Percentiles rank a stretch among this genome's conserved stretches.
phyloP scores from a whole-genome alignment of 495 filamentous ascomycete genomes.

The Tuber aestivum region DNA sequence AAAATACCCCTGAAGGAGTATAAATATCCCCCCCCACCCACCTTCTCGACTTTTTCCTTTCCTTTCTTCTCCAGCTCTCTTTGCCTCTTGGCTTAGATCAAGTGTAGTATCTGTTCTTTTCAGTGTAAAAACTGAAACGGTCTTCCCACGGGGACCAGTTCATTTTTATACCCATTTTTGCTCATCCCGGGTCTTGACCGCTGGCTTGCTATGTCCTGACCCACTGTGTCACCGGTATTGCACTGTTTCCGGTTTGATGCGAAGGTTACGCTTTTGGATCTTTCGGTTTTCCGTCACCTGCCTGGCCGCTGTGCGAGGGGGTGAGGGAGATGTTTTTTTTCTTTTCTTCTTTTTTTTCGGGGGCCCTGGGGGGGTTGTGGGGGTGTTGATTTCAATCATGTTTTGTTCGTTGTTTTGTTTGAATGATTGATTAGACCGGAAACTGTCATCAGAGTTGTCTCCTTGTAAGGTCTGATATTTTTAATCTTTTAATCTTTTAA shows the following conservation, averaged over 20 bases:
- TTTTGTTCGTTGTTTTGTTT: not conserved
- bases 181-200: not conserved
- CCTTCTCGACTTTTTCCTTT: not conserved
- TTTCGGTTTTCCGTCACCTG: not conserved
- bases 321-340: no score
- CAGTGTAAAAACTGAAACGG: slow-evolving; percentile 6
- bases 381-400: no score
- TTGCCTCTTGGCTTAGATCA: slow-evolving; percentile 88
- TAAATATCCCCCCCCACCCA: not conserved
- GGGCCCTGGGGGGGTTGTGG: no score
- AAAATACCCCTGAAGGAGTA: not conserved
- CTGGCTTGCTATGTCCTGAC: not conserved
- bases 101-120: slow-evolving; percentile 67
- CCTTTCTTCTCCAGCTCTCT: slow-evolving; percentile 44
- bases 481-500: no score
- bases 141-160: not conserved
- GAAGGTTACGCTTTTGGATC: not conserved
- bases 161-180: not conserved
- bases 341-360: no score
- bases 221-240: not conserved
- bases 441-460: no score
- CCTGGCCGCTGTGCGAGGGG: not conserved
- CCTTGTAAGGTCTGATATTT: no score
- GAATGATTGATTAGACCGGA: not conserved
- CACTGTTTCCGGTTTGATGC: not conserved